Base-by-base conservation (phyloP, 257 asterid genomes). In the Fraxinus cuspidata region DNA sequence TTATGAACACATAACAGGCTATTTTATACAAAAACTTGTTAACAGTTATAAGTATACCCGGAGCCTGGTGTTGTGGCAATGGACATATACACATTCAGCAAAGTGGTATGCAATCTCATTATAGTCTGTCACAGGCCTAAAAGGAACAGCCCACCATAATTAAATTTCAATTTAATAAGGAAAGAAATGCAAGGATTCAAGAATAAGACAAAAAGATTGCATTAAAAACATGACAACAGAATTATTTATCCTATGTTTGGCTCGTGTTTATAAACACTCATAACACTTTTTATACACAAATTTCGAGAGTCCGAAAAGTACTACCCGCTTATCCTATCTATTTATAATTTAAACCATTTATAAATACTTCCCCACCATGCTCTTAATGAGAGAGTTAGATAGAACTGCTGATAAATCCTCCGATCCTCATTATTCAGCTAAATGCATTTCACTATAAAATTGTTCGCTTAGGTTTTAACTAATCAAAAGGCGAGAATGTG, bases 71-170 rank as follows among this genome's bases (percentile, higher is more conserved):
- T 93, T 93, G 93, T 86, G 83, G 87, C 86, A 85, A 85, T 91
- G 97, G 73, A 87, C 99, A 77, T 88, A 90, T 42, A 95, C 90
- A 53, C 95, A 90, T 7, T 95, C 93, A 63, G 92, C 92, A 88
- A 95, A 91, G 85, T 93, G 98, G 80, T 87, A 71, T 47, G 99
- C 83, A 76, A 95, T 86, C 92, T 93, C 98, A 78, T 93, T 88
- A 81, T 86, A 87, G 78, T 95, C 97, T 25, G 85, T 83, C 85
- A 93, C 76, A 60, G 92, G 91, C 96, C 99, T 95, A 91, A 79
- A 73, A 80, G 67, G 60, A 79, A 81, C 74, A 42, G 71, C 75
- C 69, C 23, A 38, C 47, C 13, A 70, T 29, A 58, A 74, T 79
- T 71, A 78, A 44, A 42, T 47, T 58, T 11, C 16, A 2, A 42